Evolutionary conservation across 2,329 filamentous ascomycete species (phyloP).

Genomic region (Neofusicoccum umdonicola): DNA sequence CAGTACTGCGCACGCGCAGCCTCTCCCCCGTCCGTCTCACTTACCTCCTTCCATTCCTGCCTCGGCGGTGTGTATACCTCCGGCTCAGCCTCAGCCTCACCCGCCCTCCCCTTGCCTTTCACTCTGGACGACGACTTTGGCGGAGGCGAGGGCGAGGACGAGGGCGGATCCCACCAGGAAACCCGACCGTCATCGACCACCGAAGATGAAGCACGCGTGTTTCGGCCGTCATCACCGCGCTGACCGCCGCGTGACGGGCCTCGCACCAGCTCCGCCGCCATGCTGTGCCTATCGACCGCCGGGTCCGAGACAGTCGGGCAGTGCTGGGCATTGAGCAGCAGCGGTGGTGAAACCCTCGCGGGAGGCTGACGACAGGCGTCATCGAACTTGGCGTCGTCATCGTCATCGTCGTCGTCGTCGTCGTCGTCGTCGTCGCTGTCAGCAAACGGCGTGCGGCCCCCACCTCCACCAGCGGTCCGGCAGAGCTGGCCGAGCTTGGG

Average conservation of each 20-base stretch:
- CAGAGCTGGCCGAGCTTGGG: neutral
- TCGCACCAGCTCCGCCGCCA: neutral
- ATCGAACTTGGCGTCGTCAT: neutral
- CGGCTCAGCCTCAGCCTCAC: neutral
- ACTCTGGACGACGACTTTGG: neutral
- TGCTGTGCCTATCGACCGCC: neutral
- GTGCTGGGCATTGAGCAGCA: neutral
- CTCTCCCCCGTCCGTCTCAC: neutral
- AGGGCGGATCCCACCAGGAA: conserved; percentile 3
- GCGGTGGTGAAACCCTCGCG: neutral
- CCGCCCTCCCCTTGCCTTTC: neutral
- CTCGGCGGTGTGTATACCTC: neutral
- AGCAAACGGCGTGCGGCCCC: neutral
- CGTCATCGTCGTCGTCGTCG: neutral
- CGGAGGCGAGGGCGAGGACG: neutral
- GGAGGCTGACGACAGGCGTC: neutral
- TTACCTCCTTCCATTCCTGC: neutral
- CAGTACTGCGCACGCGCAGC: neutral
- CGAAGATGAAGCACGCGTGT: neutral
- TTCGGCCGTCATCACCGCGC: neutral
- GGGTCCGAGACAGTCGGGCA: neutral
- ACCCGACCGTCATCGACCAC: neutral
- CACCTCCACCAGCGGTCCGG: too few species aligned
- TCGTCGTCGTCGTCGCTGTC: neutral
- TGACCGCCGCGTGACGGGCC: neutral